Conservation (phyloP, 2,329 filamentous ascomycete genomes). For the Hypoxylon sp. region DNA sequence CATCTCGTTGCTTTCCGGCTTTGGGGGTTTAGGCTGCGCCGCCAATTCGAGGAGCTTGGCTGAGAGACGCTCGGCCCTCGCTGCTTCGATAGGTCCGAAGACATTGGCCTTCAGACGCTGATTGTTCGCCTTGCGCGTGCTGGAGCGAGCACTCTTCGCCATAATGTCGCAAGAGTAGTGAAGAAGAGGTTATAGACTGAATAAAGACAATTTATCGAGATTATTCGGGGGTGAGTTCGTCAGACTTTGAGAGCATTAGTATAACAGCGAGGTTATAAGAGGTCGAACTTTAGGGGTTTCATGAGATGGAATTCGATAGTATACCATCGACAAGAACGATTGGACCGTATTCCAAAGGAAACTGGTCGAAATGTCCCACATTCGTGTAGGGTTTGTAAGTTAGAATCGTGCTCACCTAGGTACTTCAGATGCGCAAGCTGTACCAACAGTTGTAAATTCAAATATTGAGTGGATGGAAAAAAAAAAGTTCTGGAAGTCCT, state of each 20-base stretch:
- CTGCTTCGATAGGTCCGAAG: conserved; percentile 86
- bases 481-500: conserved; percentile 22
- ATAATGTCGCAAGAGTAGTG: conserved; percentile 66
- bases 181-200: not conserved
- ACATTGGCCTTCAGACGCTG: conserved; percentile 82
- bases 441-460: conserved; percentile 18
- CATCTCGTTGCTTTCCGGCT: conserved; percentile 61
- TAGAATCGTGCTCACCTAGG: conserved; percentile 14
- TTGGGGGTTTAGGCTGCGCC: conserved; percentile 78
- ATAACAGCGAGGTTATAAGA: not conserved
- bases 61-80: conserved; percentile 85
- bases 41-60: conserved; percentile 88
- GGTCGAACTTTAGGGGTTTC: not conserved
- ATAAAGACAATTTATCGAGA: not conserved
- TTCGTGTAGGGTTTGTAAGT: not conserved
- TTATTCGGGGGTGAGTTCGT: conserved; percentile 11
- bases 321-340: not conserved
- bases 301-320: not conserved
- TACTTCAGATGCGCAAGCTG: not conserved
- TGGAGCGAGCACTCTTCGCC: conserved; percentile 90
- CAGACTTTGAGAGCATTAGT: conserved; percentile 12
- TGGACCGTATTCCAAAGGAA: not conserved
- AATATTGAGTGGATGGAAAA: conserved; percentile 3
- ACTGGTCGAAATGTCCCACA: not conserved
- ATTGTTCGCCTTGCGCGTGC: conserved; percentile 86